phyloP scores from a whole-genome alignment of 176 grass and related monocot genomes.

The Pharus latifolius region DNA sequence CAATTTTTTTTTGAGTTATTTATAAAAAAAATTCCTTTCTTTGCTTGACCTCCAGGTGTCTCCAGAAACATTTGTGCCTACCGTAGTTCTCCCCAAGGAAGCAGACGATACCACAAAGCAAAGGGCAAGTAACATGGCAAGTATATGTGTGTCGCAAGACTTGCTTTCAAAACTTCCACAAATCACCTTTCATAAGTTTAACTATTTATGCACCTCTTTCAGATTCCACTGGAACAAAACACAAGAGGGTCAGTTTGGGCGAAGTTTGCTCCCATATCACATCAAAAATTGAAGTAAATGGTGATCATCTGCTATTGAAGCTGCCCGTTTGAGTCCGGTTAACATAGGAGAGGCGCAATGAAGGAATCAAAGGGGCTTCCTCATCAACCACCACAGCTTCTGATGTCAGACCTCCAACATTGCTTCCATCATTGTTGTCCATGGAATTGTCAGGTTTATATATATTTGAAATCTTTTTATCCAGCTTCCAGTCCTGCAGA shows the following conservation, averaged over 20 bases:
- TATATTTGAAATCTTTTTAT: constrained; percentile 50
- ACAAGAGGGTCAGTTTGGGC: background rate
- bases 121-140: background rate
- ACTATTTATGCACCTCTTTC: constrained; percentile 9
- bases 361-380: constrained; percentile 70
- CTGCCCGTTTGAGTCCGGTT: constrained; percentile 55
- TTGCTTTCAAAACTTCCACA: background rate
- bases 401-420: constrained; percentile 22
- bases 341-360: constrained; percentile 57
- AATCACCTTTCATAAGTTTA: background rate
- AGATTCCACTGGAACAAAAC: background rate
- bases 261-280: constrained; percentile 4
- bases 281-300: constrained; percentile 22
- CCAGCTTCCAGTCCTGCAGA: no score
- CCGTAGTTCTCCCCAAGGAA: no score
- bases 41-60: constrained; percentile 5
- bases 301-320: constrained; percentile 52
- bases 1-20: no score
- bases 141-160: background rate
- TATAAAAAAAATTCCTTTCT: no score
- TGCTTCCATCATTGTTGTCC: constrained; percentile 25
- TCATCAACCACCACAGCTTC: constrained; percentile 51
- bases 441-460: constrained; percentile 40
- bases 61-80: background rate
- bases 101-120: background rate